Evolutionary conservation across 2,329 filamentous ascomycete species (phyloP).

Genomic region (Dryadomyces quercus-mongolicae): DNA sequence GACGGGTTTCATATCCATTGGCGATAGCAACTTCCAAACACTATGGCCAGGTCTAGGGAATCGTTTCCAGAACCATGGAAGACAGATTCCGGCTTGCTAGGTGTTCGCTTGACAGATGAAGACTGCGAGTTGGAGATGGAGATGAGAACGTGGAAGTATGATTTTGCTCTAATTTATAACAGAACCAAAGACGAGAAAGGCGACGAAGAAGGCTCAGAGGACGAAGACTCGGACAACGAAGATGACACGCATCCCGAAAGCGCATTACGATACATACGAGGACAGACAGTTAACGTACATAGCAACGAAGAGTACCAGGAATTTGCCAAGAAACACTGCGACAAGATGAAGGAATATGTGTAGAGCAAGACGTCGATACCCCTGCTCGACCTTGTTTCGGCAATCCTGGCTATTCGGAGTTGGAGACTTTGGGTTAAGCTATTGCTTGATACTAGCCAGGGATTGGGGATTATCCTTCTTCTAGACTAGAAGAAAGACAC

Average conservation of each 20-base stretch:
- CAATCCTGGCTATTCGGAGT: neutral
- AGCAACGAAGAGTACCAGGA: neutral
- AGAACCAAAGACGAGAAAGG: neutral
- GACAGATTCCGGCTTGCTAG: neutral
- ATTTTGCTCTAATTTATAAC: no score
- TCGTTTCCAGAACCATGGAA: neutral
- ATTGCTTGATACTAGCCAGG: neutral
- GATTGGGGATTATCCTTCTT: neutral
- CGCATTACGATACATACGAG: neutral
- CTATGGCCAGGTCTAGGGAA: neutral
- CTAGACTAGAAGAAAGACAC: neutral
- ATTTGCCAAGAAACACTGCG: neutral
- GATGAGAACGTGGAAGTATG: neutral
- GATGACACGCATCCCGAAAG: no score
- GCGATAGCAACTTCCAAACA: neutral
- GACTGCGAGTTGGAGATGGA: neutral
- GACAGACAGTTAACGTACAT: neutral
- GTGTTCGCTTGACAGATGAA: neutral
- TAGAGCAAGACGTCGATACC: neutral
- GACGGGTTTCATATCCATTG: no score
- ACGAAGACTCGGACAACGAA: neutral
- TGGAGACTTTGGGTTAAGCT: neutral
- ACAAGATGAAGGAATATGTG: neutral
- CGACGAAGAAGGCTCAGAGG: neutral
- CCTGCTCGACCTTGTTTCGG: neutral